phyloP scores from a whole-genome alignment of 2,329 filamentous ascomycete species.

The Aureobasidium namibiae region DNA sequence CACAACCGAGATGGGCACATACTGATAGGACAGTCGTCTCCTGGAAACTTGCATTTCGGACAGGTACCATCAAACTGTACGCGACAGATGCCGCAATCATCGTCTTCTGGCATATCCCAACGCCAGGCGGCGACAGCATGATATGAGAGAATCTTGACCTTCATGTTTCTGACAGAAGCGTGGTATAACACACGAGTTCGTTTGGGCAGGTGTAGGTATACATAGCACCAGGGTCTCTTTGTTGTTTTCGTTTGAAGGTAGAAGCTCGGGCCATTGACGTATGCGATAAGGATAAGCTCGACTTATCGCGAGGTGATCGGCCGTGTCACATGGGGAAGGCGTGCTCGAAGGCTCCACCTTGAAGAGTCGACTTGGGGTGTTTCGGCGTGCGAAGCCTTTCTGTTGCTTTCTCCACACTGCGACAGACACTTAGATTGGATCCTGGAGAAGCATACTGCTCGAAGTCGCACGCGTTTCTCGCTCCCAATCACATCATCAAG shows the following conservation, averaged over 20 bases:
- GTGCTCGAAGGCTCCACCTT: conserved; percentile 1
- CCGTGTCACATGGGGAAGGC: background rate
- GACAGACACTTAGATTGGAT: background rate
- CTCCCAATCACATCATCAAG: background rate
- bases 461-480: too few relatives aligned
- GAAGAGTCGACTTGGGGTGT: background rate
- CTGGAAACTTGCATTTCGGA: conserved; percentile 94
- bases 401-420: background rate
- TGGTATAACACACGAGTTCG: background rate
- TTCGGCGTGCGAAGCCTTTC: background rate
- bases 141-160: conserved; percentile 90
- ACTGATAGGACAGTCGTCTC: conserved; percentile 91
- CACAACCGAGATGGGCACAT: conserved; percentile 31
- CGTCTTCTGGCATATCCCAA: conserved; percentile 86
- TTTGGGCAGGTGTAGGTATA: background rate
- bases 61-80: conserved; percentile 97
- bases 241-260: background rate
- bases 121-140: conserved; percentile 92
- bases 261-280: background rate
- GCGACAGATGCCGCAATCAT: conserved; percentile 97
- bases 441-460: background rate
- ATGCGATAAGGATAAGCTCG: background rate
- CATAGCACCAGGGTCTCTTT: background rate
- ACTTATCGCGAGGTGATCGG: background rate
- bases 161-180: conserved; percentile 52